phyloP scores from a whole-genome alignment of 148 eudicot genomes.

The Cornus controversa region DNA sequence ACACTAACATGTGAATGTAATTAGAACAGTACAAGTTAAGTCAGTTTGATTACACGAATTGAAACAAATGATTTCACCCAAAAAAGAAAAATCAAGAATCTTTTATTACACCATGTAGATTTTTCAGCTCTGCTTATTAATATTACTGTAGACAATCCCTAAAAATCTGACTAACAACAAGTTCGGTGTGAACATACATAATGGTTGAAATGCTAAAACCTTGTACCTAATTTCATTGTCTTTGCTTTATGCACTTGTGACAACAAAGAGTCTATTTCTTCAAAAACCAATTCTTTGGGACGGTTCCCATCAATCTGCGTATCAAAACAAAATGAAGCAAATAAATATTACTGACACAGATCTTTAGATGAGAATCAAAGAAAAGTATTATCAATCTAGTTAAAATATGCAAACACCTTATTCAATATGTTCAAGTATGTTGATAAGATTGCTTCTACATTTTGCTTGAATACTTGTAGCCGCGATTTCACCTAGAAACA shows the following conservation, averaged over 20 bases:
- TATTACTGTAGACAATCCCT: too few relatives aligned
- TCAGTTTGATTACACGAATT: too few relatives aligned
- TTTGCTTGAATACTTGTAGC: slow-evolving; percentile 72
- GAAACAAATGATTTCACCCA: too few relatives aligned
- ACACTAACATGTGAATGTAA: too few relatives aligned
- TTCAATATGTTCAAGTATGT: slow-evolving; percentile 56
- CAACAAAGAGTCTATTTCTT: slow-evolving; percentile 57
- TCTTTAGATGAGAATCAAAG: not conserved
- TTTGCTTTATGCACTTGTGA: slow-evolving; percentile 46
- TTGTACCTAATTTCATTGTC: slow-evolving; percentile 43
- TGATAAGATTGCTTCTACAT: slow-evolving; percentile 66
- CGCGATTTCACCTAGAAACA: slow-evolving; percentile 77
- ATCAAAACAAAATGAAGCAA: slow-evolving; percentile 11
- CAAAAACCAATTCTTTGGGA: slow-evolving; percentile 67
- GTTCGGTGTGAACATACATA: not conserved
- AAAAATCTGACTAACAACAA: not conserved
- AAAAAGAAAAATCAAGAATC: too few relatives aligned
- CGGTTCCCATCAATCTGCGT: slow-evolving; percentile 86
- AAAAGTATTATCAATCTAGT: not conserved
- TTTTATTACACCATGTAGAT: too few relatives aligned
- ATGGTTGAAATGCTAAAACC: not conserved
- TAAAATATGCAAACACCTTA: slow-evolving; percentile 50
- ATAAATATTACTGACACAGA: slow-evolving; percentile 18
- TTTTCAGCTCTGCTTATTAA: too few relatives aligned
- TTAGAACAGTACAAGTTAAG: too few relatives aligned